Base-by-base conservation (phyloP, 2,329 filamentous ascomycete genomes). In the Alternaria arborescens region DNA sequence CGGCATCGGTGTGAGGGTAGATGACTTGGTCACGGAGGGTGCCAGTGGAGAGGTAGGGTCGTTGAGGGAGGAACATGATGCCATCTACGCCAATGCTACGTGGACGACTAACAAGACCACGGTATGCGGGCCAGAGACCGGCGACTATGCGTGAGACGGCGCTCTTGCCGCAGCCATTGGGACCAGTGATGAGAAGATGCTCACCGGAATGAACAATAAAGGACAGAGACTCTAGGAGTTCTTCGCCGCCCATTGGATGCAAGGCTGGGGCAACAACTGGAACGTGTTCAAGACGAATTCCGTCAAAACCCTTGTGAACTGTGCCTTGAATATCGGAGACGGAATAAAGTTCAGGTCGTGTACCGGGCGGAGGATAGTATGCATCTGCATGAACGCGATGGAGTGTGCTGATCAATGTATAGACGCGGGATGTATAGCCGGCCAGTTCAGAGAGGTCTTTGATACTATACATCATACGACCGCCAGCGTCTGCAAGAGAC, bases 401-500 rank as follows among this genome's bases (percentile, higher is more conserved):
- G 26, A 99, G 86, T 0, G 95, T 97, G 44, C 93, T 94, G 73
- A 99, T 96, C 41, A 99, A 85, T 11, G 93, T 96, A 81, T 97
- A 99, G 12, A 99, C 94, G 44, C 95, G 89, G 60, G 93, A 97
- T 0, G 95, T 99, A 81, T 98, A 96, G 22, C 95, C 95, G 5
- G 95, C 95, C 34, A 99, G 84, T 77, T 99, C 95, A 1, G 94
- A 94, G 36, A 99, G 87, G 74, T 99, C 96, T 80, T 99, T 99
- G 83, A 99, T 97, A 64, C 92, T 95, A 83, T 99, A 99, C 95
- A 99, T 99, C 93, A 99, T 97, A 47, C 95, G 88, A 26, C 94
- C 94, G 60, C 95, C 95, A 2, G 95, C 95, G 79, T 99, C 95
- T 10, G 95, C 95, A 38, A 99, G 86, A 16, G 94, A 98, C 32